phyloP scores from a whole-genome alignment of 1,139 yeast species.

The Yamadazyma taylorii region DNA sequence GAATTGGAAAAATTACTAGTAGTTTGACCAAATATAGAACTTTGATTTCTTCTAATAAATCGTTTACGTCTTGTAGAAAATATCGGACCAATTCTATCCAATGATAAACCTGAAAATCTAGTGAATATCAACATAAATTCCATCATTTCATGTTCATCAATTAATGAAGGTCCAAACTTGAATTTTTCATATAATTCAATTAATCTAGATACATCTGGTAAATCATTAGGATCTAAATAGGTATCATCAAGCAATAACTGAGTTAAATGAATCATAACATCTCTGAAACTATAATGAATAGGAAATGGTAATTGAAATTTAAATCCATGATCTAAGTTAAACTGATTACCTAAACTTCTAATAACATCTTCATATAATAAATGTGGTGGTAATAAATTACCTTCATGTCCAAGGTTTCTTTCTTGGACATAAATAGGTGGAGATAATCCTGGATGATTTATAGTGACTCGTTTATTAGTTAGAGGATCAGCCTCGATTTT shows the following conservation, averaged over 20 bases:
- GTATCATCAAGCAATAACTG: slow-evolving; percentile 15
- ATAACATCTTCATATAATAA: slow-evolving; percentile 66
- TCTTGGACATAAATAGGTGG: slow-evolving; percentile 43
- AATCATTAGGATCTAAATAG: slow-evolving; percentile 4
- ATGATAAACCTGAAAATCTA: slow-evolving; percentile 16
- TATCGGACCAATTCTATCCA: slow-evolving; percentile 15
- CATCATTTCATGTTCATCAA: slow-evolving; percentile 60
- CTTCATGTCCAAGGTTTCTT: slow-evolving; percentile 29
- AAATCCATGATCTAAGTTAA: slow-evolving; percentile 42
- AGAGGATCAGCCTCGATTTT: slow-evolving; percentile 54
- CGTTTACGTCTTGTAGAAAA: slow-evolving; percentile 12
- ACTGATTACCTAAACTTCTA: slow-evolving; percentile 53
- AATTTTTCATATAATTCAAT: slow-evolving; percentile 65
- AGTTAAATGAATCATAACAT: slow-evolving; percentile 29
- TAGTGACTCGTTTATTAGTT: slow-evolving; percentile 29
- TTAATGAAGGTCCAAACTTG: slow-evolving; percentile 64
- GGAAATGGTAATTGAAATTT: slow-evolving; percentile 40
- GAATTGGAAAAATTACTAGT: slow-evolving; percentile 1
- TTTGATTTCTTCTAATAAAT: slow-evolving; percentile 3
- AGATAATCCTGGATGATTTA: slow-evolving; percentile 67
- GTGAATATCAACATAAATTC: slow-evolving; percentile 51
- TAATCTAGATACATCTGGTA: slow-evolving; percentile 31
- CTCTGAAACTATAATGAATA: slow-evolving; percentile 46
- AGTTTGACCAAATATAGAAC: background rate
- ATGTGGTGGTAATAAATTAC: slow-evolving; percentile 54